Conservation (phyloP, 2,329 filamentous ascomycete genomes). For the Stagonosporopsis rhizophila region DNA sequence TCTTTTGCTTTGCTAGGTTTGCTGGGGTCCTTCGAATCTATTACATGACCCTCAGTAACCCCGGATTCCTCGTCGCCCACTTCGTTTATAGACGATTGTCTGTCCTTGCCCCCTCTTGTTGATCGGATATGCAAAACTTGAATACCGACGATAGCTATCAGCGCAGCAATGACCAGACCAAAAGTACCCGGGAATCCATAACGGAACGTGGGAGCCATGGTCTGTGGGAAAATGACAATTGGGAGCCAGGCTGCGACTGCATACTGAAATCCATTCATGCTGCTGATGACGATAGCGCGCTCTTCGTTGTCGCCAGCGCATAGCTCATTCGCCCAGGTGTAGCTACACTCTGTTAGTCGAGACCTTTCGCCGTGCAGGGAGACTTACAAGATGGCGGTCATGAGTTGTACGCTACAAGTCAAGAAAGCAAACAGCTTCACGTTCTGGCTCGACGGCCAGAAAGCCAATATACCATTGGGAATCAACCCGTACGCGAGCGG, state of each 20-base stretch:
- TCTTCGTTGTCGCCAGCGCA: slow-evolving; percentile 8
- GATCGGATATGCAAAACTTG: not conserved
- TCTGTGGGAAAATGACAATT: slow-evolving; percentile 7
- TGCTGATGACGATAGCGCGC: slow-evolving; percentile 7
- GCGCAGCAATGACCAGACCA: not conserved
- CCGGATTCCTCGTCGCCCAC: not conserved
- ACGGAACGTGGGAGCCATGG: slow-evolving; percentile 3
- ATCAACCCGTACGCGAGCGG: slow-evolving; percentile 5
- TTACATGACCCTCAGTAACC: no score
- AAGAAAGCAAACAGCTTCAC: slow-evolving; percentile 7
- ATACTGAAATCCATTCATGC: slow-evolving; percentile 5
- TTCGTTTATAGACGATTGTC: not conserved
- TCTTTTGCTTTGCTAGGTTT: no score
- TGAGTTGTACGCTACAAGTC: slow-evolving; percentile 5
- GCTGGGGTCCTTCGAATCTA: no score
- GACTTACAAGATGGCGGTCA: slow-evolving; percentile 9
- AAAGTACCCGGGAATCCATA: slow-evolving; percentile 3
- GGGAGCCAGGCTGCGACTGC: slow-evolving; percentile 7
- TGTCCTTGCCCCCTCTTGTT: not conserved
- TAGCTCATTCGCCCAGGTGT: slow-evolving; percentile 8
- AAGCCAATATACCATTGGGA: not conserved
- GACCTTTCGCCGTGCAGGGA: no score
- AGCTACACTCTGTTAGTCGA: not conserved
- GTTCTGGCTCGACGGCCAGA: slow-evolving; percentile 4
- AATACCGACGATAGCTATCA: not conserved